Conservation (phyloP, 2,329 filamentous ascomycete species). For the Penicillium occitanis region DNA sequence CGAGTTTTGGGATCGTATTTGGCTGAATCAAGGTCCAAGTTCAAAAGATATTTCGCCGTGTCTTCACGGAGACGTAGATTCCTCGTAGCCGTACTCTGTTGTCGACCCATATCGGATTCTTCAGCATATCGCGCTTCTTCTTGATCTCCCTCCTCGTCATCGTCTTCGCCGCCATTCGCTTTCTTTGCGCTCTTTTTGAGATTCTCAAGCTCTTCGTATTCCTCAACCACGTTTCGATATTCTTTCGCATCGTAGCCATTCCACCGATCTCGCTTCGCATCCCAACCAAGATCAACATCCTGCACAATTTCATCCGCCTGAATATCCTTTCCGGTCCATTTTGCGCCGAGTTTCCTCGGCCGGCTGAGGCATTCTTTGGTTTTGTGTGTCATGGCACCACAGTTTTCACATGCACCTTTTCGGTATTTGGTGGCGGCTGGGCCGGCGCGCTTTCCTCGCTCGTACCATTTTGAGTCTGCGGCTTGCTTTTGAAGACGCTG, state of each 20-base stretch:
- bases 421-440: conserved; percentile 94
- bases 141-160: conserved; percentile 38
- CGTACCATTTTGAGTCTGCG: conserved; percentile 82
- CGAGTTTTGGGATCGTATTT: conserved; percentile 97
- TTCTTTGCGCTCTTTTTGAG: conserved; percentile 58
- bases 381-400: conserved; percentile 95
- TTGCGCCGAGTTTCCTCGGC: conserved; percentile 84
- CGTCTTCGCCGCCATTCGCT: conserved; percentile 53
- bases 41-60: conserved; percentile 93
- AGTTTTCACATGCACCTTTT: conserved; percentile 98
- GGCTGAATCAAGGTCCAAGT: conserved; percentile 91
- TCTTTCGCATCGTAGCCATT: conserved; percentile 93
- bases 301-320: conserved; percentile 87
- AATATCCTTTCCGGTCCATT: conserved; percentile 89
- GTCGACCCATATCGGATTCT: conserved; percentile 93
- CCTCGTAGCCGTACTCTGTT: conserved; percentile 85
- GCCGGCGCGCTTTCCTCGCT: conserved; percentile 78
- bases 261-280: conserved; percentile 96
- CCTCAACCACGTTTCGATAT: conserved; percentile 82
- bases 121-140: conserved; percentile 74
- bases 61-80: conserved; percentile 93
- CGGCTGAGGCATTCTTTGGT: conserved; percentile 88
- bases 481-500: conserved; percentile 76
- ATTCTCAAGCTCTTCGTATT: conserved; percentile 82
- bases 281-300: conserved; percentile 86